Evolutionary conservation across 2,329 filamentous ascomycete genomes (phyloP), one percentile per base, ranked within the genome.

Genomic region (Chaetothyriales sp.): DNA sequence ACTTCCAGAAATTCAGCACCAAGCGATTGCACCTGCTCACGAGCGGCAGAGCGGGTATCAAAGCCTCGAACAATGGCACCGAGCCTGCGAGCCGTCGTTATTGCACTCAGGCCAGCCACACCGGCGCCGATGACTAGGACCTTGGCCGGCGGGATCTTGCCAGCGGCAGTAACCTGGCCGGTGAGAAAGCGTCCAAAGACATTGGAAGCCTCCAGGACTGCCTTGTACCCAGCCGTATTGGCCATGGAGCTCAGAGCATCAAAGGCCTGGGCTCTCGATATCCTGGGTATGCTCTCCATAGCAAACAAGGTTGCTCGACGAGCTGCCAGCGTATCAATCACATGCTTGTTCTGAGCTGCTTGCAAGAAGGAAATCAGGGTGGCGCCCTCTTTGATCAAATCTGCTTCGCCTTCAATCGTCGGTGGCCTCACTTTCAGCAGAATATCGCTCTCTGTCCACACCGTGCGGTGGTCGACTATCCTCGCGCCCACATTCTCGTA

Each of bases 181-280:
- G 87, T 93, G 58, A 94, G 68, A 63, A 93, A 94, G 45, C 87
- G 80, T 49, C 87, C 87, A 66, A 93, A 95, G 56, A 84, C 80
- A 66, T 94, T 94, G 12, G 86, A 89, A 1, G 87, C 88, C 66
- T 94, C 87, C 44, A 94, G 71, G 1, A 94, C 86, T 43, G 87
- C 88, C 67, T 93, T 94, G 70, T 95, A 95, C 0, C 88, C 88
- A 19, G 87, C 86, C 68, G 94, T 94, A 60, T 94, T 94, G 53
- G 88, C 87, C 88, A 94, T 94, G 8, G 85, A 92, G 65, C 86
- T 78, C 51, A 94, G 73, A 0, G 86, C 87, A 67, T 94, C 87
- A 60, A 93, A 94, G 0, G 85, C 81, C 64, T 94, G 88, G 1
- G 88, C 87, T 46, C 88, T 79, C 1, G 87, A 93, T 59, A 94